These are phyloP conservation scores for Lipomyces sp. DNA, from an alignment of 805 yeast species.

Conservation along the genomic window DNA sequence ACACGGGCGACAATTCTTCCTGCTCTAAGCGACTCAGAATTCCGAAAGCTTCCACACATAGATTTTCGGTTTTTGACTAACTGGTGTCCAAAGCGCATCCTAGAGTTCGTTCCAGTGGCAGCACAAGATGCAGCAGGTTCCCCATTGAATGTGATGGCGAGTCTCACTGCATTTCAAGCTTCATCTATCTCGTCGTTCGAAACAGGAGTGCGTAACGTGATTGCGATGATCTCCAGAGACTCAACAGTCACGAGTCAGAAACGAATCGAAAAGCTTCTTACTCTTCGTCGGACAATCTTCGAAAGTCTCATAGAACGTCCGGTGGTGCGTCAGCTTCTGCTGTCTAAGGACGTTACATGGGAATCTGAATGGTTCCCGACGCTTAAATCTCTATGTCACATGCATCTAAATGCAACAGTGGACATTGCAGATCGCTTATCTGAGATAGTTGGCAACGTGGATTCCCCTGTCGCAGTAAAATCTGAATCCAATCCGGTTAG, in stretches of 20 bases:
- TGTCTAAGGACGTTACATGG: conserved; percentile 17
- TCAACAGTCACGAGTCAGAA: neutral
- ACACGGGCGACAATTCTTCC: conserved; percentile 21
- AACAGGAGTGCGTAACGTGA: conserved; percentile 16
- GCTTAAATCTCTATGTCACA: conserved; percentile 10
- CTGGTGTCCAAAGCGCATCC: conserved; percentile 20
- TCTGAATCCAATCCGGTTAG: neutral
- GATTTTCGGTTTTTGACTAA: conserved; percentile 23
- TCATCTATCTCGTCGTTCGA: conserved; percentile 13
- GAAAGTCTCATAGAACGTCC: conserved; percentile 20
- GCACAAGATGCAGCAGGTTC: neutral
- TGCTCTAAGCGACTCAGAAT: conserved; percentile 21
- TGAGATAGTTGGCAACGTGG: neutral
- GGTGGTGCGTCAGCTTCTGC: conserved; percentile 12
- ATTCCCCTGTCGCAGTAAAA: neutral
- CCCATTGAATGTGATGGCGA: neutral
- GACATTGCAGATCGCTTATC: conserved; percentile 3
- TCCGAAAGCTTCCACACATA: conserved; percentile 20
- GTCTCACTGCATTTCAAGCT: conserved; percentile 10
- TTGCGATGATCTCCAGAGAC: neutral
- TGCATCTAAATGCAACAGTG: conserved; percentile 11
- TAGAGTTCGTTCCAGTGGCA: conserved; percentile 1
- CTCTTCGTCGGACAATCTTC: conserved; percentile 21
- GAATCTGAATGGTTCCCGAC: conserved; percentile 24
- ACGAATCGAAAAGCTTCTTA: conserved; percentile 14